Evolutionary conservation across 1,139 yeast species (phyloP), one percentile per base, ranked within the genome.

Genomic region (Arxiozyma slooffiae): DNA sequence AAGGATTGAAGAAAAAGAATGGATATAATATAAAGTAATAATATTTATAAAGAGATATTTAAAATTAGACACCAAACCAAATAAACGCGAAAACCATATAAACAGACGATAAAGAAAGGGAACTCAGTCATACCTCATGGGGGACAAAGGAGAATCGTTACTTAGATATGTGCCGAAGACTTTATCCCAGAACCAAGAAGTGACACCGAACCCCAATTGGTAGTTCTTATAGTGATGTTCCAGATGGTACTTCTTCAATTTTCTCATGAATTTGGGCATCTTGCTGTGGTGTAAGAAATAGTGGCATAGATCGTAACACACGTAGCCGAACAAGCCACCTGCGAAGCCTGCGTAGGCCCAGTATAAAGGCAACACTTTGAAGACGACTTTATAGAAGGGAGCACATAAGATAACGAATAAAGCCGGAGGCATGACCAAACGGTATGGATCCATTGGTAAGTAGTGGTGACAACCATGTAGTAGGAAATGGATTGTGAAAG

Each of bases 221-320:
- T 87, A 94, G 69, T 94, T 90, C 73, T 90, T 90, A 75, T 92
- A 92, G 67, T 92, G 99, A 69, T 92, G 99, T 68, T 90, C 97
- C 69, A 92, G 77, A 69, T 92, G 99, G 66, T 87, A 82, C 49
- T 85, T 86, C 71, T 92, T 92, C 63, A 88, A 72, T 41, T 79
- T 81, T 67, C 87, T 90, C 69, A 87, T 73, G 65, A 74, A 85
- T 46, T 72, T 64, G 21, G 98, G 98, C 62, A 92, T 75, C 60
- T 75, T 76, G 41, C 85, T 78, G 70, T 92, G 99, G 67, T 92
- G 99, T 65, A 92, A 73, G 61, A 87, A 80, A 69, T 83, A 84
- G 71, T 92, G 99, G 34, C 95, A 85, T 58, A 86, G 78, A 70
- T 92, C 99, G 67, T 92, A 92, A 70, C 81, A 69, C 61, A 90